A percentile compares a stretch with the other conserved stretches of the same genome.
Conservation (phyloP, 371 early-diverging fungal genomes). For the Mucor plumbeus region DNA sequence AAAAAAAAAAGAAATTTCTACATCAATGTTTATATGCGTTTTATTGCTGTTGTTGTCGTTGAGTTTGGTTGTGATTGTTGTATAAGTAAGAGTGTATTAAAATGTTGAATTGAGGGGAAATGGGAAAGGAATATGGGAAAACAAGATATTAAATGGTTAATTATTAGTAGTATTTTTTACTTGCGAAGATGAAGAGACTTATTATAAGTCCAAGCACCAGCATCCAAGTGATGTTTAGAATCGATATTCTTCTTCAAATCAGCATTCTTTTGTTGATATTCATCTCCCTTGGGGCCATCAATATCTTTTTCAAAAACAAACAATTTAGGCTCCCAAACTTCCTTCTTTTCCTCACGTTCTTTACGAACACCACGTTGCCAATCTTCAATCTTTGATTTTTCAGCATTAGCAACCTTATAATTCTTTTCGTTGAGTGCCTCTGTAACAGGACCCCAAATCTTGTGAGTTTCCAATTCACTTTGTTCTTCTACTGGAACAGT, state of each 20-base stretch:
- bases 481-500: conserved; percentile 67
- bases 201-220: conserved; percentile 53
- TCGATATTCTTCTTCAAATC: conserved; percentile 23
- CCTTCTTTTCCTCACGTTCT: conserved; percentile 58
- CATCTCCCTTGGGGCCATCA: conserved; percentile 13
- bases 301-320: conserved; percentile 60
- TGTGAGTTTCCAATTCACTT: conserved; percentile 69
- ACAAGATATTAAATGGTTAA: not conserved
- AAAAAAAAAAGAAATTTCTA: not conserved
- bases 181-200: conserved; percentile 40
- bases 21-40: conserved; percentile 1
- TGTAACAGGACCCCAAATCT: conserved; percentile 74
- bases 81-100: not conserved
- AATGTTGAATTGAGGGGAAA: not conserved
- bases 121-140: too few species aligned
- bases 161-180: not conserved
- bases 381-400: conserved; percentile 78
- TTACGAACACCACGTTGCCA: conserved; percentile 71
- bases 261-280: conserved; percentile 25
- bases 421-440: conserved; percentile 68
- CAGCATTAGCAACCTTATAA: conserved; percentile 66
- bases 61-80: not conserved
- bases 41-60: not conserved
- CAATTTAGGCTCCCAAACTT: conserved; percentile 49
- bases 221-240: conserved; percentile 43